These are phyloP conservation scores for Orbilia ellipsospora DNA, from an alignment of 2,329 filamentous ascomycete species.

Conservation along the genomic window DNA sequence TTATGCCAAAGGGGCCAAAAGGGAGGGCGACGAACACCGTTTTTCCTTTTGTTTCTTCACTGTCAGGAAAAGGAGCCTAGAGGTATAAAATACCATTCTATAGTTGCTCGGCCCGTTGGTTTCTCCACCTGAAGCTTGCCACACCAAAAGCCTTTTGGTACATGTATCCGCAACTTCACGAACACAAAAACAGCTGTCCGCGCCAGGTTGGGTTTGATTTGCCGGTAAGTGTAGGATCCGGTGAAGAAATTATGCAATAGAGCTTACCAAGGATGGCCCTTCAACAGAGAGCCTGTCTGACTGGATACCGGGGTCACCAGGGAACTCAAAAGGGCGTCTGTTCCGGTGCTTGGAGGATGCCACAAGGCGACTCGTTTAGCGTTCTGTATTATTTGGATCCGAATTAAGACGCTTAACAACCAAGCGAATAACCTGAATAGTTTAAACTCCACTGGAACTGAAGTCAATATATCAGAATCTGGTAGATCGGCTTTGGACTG, in stretches of 20 bases:
- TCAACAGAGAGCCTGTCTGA: background rate
- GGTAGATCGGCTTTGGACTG: conserved; percentile 12
- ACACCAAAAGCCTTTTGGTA: conserved; percentile 52
- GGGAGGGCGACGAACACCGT: conserved; percentile 50
- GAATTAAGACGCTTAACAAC: conserved; percentile 54
- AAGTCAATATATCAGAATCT: conserved; percentile 11
- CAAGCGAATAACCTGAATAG: conserved; percentile 49
- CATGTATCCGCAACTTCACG: conserved; percentile 53
- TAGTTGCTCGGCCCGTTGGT: conserved; percentile 56
- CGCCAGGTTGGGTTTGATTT: conserved; percentile 55
- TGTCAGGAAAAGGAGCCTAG: conserved; percentile 56
- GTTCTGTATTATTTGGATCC: conserved; percentile 51
- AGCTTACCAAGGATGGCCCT: conserved; percentile 46
- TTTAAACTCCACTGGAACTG: conserved; percentile 16
- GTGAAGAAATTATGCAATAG: conserved; percentile 42
- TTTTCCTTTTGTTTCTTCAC: conserved; percentile 55
- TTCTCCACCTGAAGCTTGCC: conserved; percentile 55
- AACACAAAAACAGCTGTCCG: conserved; percentile 41
- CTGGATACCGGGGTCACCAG: conserved; percentile 49
- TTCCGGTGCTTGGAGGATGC: conserved; percentile 49
- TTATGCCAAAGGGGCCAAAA: conserved; percentile 56
- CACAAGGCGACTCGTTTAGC: conserved; percentile 49
- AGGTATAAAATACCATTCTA: conserved; percentile 53
- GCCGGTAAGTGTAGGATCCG: conserved; percentile 54
- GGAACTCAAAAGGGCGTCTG: conserved; percentile 14